Percentiles rank a stretch among this genome's conserved stretches.
Evolutionary conservation across 306 rosid genomes (phyloP).

Genomic region (Castanospermum australe): DNA sequence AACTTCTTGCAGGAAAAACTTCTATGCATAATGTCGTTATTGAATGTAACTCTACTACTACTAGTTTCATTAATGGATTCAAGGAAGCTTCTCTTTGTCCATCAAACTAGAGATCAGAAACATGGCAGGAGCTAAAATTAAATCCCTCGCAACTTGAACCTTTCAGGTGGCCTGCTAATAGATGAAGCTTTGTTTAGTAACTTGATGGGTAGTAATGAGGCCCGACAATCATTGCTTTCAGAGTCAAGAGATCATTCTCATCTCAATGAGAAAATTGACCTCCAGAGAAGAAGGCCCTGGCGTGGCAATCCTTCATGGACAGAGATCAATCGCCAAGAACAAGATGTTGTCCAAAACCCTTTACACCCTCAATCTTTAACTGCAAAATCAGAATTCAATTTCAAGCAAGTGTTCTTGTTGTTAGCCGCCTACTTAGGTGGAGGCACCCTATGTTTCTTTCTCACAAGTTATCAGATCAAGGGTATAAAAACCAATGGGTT

Average conservation of each 20-base stretch:
- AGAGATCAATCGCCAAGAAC: slow-evolving; percentile 21
- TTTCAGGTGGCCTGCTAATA: slow-evolving; percentile 14
- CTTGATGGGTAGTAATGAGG: slow-evolving; percentile 59
- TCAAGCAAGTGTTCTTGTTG: slow-evolving; percentile 44
- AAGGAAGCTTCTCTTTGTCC: not conserved
- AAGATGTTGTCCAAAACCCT: slow-evolving; percentile 22
- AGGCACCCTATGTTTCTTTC: slow-evolving; percentile 72
- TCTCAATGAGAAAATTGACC: slow-evolving; percentile 38
- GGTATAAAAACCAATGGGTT: slow-evolving; percentile 62
- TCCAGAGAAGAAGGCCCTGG: slow-evolving; percentile 46
- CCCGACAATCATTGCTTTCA: slow-evolving; percentile 54
- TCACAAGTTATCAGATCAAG: slow-evolving; percentile 49
- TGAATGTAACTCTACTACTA: not conserved
- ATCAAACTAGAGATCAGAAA: not conserved
- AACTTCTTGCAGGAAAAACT: not conserved
- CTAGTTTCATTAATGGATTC: not conserved
- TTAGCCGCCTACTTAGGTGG: slow-evolving; percentile 57
- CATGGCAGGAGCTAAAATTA: not conserved
- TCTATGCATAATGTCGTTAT: not conserved
- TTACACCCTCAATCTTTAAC: not conserved
- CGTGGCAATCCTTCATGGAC: slow-evolving; percentile 19
- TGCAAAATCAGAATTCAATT: slow-evolving; percentile 36
- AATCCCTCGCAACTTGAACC: not conserved
- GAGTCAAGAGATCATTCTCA: slow-evolving; percentile 33
- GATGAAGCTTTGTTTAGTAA: slow-evolving; percentile 16